Base-by-base conservation (phyloP, 2,329 filamentous ascomycete genomes). In the Cryoendolithus antarcticus region DNA sequence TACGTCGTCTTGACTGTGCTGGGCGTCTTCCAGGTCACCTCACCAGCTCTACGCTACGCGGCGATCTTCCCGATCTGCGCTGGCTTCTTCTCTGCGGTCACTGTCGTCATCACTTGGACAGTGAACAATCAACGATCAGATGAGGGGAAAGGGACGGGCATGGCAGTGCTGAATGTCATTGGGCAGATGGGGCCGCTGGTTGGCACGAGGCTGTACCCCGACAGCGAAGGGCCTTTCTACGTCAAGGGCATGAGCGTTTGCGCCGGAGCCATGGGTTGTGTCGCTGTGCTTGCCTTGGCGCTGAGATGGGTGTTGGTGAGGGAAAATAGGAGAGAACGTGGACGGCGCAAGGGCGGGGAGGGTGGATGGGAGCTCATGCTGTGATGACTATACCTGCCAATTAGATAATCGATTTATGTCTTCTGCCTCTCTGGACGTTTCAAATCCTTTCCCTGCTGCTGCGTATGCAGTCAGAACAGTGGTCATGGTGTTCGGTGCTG, bases 81-180 rank as follows among this genome's bases (percentile, higher is more conserved):
- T 1, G 86, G 86, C 3, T 91, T 93, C 62, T 89, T 93, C 66
- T 78, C 74, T 43, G 81, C 85, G 12, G 82, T 93, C 41, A 86
- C 85, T 0, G 70, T 93, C 27, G 80, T 88, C 48, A 82, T 94
- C 41, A 81, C 84, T 2, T 94, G 86, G 86, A 84, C 75, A 29
- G 74, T 94, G 54, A 93, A 93, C 56, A 94, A 93, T 59, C 83
- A 91, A 55, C 64, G 72, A 38, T 76, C 69, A 9, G 75, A 79
- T 44, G 74, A 73, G 37, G 74, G 76, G 5, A 81, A 82, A 48
- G 84, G 84, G 0, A 76, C 76, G 1, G 84, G 81, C 1, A 83
- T 93, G 52, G 84, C 82, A 1, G 68, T 94, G 27, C 60, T 95
- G 54, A 88, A 94, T 59, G 53, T 86, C 29, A 70, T 94, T 9